Percentiles rank a stretch among this genome's conserved stretches.
Conservation (phyloP, 495 filamentous ascomycete genomes). For the Aspergillus bertholletiae region DNA sequence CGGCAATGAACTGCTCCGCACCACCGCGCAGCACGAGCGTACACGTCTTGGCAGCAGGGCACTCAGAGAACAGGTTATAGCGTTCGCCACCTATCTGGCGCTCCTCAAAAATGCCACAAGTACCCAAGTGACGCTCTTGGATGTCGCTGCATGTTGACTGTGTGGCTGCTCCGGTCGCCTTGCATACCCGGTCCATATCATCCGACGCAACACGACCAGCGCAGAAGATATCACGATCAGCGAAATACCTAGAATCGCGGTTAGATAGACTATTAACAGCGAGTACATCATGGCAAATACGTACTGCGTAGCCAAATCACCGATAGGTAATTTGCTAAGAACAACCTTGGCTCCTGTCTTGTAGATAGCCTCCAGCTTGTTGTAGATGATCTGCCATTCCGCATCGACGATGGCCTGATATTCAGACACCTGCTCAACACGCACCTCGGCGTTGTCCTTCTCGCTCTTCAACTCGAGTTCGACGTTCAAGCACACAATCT, state of each 20-base stretch:
- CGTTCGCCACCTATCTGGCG: constrained; percentile 95
- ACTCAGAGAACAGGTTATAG: constrained; percentile 97
- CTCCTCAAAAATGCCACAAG: constrained; percentile 89
- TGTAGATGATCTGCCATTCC: constrained; percentile 99
- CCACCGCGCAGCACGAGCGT: constrained; percentile 93
- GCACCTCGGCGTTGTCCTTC: constrained; percentile 98
- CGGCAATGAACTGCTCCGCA: constrained; percentile 98
- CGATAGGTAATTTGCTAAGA: constrained; percentile 94
- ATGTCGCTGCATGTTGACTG: constrained; percentile 98
- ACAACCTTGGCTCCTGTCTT: constrained; percentile 95
- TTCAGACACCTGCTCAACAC: constrained; percentile 97
- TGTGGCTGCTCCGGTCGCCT: constrained; percentile 86
- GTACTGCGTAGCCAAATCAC: constrained; percentile 92
- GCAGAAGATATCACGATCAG: constrained; percentile 97
- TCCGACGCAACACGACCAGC: constrained; percentile 89
- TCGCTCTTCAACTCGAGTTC: constrained; percentile 97
- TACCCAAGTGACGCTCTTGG: constrained; percentile 81
- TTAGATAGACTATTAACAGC: background rate
- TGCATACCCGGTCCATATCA: constrained; percentile 93
- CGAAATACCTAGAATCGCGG: constrained; percentile 65
- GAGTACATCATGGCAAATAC: constrained; percentile 14
- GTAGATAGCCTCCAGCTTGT: constrained; percentile 93
- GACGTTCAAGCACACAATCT: constrained; percentile 94
- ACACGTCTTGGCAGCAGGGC: constrained; percentile 92
- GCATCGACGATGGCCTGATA: constrained; percentile 99